A percentile compares a stretch with the other conserved stretches of the same genome.
Conservation (phyloP, 2,329 filamentous ascomycete genomes). For the Aureobasidium sp. region DNA sequence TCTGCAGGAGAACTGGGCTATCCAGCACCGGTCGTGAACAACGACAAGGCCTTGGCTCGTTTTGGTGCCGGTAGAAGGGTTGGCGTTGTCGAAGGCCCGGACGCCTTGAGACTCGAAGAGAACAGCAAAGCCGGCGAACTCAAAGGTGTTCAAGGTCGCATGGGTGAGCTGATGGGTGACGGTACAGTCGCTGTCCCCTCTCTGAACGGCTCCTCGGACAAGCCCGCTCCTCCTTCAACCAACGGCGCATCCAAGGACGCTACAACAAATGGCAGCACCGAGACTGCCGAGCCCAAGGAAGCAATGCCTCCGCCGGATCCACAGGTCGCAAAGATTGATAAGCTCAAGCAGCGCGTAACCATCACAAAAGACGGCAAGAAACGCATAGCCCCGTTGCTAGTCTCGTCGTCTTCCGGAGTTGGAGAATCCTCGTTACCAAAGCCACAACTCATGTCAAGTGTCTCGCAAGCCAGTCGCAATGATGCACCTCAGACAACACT, state of each 20-base stretch:
- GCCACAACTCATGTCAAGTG: conserved; percentile 75
- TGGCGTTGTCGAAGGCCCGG: conserved; percentile 87
- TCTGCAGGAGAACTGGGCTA: conserved; percentile 83
- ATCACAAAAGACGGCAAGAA: conserved; percentile 97
- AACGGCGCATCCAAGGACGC: conserved; percentile 40
- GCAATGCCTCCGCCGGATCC: conserved; percentile 45
- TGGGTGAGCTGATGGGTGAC: conserved; percentile 98
- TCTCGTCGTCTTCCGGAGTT: conserved; percentile 75
- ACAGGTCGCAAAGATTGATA: conserved; percentile 54
- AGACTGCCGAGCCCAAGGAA: conserved; percentile 39
- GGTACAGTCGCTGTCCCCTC: conserved; percentile 48
- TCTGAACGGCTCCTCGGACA: conserved; percentile 26
- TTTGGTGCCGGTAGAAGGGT: conserved; percentile 85
- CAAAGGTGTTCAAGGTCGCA: conserved; percentile 82
- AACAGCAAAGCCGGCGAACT: conserved; percentile 87
- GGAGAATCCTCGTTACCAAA: conserved; percentile 85
- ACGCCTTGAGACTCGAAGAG: conserved; percentile 80
- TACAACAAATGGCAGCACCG: conserved; percentile 23
- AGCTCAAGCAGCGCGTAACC: conserved; percentile 83
- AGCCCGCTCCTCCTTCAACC: conserved; percentile 26
- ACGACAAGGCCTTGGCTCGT: conserved; percentile 86
- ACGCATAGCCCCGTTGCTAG: conserved; percentile 81
- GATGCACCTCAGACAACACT: conserved; percentile 76
- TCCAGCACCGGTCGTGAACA: conserved; percentile 78
- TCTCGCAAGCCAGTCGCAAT: conserved; percentile 39